These are phyloP conservation scores for Madurella mycetomatis DNA, from an alignment of 2,329 filamentous ascomycete genomes.

Conservation along the genomic window DNA sequence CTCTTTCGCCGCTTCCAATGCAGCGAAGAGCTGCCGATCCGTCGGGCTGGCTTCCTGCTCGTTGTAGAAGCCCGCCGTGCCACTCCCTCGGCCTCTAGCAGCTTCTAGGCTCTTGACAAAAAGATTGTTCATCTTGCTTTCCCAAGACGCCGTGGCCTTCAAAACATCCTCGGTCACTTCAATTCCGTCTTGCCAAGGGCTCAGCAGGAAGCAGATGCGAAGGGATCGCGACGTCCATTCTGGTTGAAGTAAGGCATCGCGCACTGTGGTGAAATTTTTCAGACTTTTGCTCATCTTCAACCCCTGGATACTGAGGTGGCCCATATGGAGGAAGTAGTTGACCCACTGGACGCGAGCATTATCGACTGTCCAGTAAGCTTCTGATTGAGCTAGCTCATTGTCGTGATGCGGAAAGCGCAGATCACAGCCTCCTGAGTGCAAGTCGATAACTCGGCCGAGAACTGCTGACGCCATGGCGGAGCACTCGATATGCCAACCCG, in stretches of 20 bases:
- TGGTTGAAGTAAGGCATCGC: slow-evolving; percentile 56
- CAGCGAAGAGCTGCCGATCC: slow-evolving; percentile 40
- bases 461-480: slow-evolving; percentile 67
- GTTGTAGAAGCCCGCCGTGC: no score
- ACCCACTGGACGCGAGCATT: slow-evolving; percentile 57
- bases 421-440: slow-evolving; percentile 69
- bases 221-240: slow-evolving; percentile 63
- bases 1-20: slow-evolving; percentile 50
- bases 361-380: slow-evolving; percentile 55
- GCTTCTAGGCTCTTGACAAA: slow-evolving; percentile 33
- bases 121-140: slow-evolving; percentile 42
- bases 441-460: slow-evolving; percentile 62
- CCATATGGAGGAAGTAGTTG: slow-evolving; percentile 73
- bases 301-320: slow-evolving; percentile 58
- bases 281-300: slow-evolving; percentile 70
- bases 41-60: slow-evolving; percentile 17
- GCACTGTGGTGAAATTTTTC: slow-evolving; percentile 70
- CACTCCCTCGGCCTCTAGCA: slow-evolving; percentile 13
- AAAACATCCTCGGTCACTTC: slow-evolving; percentile 44
- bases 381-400: slow-evolving; percentile 68
- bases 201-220: slow-evolving; percentile 64
- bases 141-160: not conserved
- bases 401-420: slow-evolving; percentile 45
- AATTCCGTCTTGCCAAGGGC: slow-evolving; percentile 64
- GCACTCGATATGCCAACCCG: slow-evolving; percentile 74